Evolutionary conservation across 148 eudicot genomes (phyloP).

Genomic region (Chenopodium album): DNA sequence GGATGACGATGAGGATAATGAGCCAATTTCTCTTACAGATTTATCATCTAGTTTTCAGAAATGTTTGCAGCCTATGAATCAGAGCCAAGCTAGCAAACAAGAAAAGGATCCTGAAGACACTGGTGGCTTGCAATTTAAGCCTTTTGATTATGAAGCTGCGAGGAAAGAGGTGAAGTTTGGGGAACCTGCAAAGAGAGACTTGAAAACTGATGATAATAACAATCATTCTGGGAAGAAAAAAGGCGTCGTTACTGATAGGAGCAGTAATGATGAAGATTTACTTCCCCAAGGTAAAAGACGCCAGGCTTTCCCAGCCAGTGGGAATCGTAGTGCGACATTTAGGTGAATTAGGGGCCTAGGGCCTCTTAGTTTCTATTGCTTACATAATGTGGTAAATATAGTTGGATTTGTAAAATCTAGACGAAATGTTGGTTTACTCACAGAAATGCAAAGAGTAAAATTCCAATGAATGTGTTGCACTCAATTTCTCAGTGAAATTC

Average conservation of each 20-base stretch:
- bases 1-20: slow-evolving; percentile 39
- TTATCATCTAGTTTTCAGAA: slow-evolving; percentile 75
- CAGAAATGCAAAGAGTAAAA: neutral
- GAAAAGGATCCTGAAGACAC: slow-evolving; percentile 24
- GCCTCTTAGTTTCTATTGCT: slow-evolving; percentile 7
- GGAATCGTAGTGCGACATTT: slow-evolving; percentile 88
- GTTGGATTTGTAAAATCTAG: neutral
- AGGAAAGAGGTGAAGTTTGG: slow-evolving; percentile 56
- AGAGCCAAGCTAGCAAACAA: slow-evolving; percentile 28
- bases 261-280: slow-evolving; percentile 36
- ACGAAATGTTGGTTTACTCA: neutral
- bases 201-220: slow-evolving; percentile 20
- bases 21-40: slow-evolving; percentile 63
- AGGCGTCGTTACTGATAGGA: slow-evolving; percentile 23
- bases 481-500: neutral
- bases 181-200: slow-evolving; percentile 17
- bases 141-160: slow-evolving; percentile 78
- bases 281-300: slow-evolving; percentile 77
- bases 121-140: slow-evolving; percentile 41
- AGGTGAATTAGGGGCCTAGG: slow-evolving; percentile 16
- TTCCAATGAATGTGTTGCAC: neutral
- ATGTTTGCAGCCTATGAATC: slow-evolving; percentile 48
- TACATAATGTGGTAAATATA: slow-evolving; percentile 8
- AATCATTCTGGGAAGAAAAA: slow-evolving; percentile 32
- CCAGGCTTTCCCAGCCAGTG: slow-evolving; percentile 89